Evolutionary conservation across 495 filamentous ascomycete genomes (phyloP).

Genomic region (Talaromyces adpressus): DNA sequence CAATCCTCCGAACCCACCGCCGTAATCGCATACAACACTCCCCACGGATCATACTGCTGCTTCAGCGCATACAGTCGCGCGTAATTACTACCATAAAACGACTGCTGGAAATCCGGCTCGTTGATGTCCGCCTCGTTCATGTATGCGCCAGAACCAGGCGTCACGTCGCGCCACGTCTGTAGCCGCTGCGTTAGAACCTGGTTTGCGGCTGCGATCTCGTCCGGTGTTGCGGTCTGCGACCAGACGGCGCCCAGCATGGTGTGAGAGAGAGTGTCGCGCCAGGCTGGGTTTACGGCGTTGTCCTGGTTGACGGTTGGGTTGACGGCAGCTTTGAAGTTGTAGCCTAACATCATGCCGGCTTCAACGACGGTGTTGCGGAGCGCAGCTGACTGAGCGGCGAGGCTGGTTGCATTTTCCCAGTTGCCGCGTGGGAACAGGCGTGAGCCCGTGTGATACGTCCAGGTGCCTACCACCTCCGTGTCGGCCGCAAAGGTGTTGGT

Average conservation of each 20-base stretch:
- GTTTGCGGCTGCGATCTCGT: background rate
- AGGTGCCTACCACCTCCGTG: conserved; percentile 31
- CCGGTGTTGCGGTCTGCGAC: background rate
- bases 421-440: conserved; percentile 46
- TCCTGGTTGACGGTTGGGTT: conserved; percentile 7
- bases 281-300: conserved; percentile 37
- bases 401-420: conserved; percentile 28
- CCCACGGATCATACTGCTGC: conserved; percentile 27
- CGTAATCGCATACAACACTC: conserved; percentile 47
- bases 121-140: conserved; percentile 43
- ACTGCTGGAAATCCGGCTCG: conserved; percentile 36
- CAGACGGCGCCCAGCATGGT: conserved; percentile 35
- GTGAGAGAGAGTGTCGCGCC: conserved; percentile 44
- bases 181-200: background rate
- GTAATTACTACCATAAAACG: conserved; percentile 47
- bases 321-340: conserved; percentile 39
- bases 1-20: conserved; percentile 55
- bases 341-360: conserved; percentile 38
- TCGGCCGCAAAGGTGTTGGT: conserved; percentile 28
- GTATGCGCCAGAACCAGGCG: conserved; percentile 36
- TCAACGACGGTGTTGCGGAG: conserved; percentile 35
- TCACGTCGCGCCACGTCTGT: conserved; percentile 7
- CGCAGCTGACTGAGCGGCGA: conserved; percentile 36
- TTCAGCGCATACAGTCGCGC: conserved; percentile 34
- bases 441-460: conserved; percentile 31